Evolutionary conservation across 108 stramenopile species (phyloP).

Genomic region (Bacterosira constricta): DNA sequence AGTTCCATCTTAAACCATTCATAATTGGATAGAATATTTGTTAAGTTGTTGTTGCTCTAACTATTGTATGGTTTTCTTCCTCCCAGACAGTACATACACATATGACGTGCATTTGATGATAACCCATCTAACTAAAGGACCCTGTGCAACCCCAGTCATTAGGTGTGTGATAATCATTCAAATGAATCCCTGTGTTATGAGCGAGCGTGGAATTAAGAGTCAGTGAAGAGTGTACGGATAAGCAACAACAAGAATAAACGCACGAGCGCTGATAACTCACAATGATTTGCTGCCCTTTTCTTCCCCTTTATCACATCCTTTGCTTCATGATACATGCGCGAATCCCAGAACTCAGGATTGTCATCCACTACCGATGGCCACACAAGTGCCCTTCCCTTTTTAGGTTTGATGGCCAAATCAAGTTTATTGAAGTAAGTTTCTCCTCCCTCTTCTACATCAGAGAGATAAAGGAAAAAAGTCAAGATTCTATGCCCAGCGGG

Average conservation of each 20-base stretch:
- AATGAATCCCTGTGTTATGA: no score
- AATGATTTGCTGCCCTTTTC: conserved; percentile 84
- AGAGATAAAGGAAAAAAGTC: conserved; percentile 87
- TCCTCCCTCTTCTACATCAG: conserved; percentile 88
- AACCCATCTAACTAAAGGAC: conserved; percentile 29
- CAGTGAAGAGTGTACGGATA: no score
- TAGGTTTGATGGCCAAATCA: conserved; percentile 54
- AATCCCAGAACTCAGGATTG: conserved; percentile 56
- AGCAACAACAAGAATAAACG: no score
- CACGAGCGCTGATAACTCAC: no score
- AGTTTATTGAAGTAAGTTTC: conserved; percentile 79
- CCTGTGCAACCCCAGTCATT: conserved; percentile 81
- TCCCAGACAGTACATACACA: no score
- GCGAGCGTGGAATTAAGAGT: no score
- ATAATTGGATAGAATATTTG: no score
- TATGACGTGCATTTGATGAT: no score
- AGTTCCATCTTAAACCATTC: no score
- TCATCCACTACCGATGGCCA: conserved; percentile 78
- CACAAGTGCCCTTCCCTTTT: conserved; percentile 70
- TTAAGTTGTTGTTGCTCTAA: no score
- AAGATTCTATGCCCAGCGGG: conserved; percentile 80
- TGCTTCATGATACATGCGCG: conserved; percentile 68
- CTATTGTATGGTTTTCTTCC: no score
- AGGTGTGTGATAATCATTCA: conserved; percentile 77
- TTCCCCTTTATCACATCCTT: conserved; percentile 71